Conservation (phyloP, 1,284 basidiomycete species). For the Trichosporon faecale region DNA sequence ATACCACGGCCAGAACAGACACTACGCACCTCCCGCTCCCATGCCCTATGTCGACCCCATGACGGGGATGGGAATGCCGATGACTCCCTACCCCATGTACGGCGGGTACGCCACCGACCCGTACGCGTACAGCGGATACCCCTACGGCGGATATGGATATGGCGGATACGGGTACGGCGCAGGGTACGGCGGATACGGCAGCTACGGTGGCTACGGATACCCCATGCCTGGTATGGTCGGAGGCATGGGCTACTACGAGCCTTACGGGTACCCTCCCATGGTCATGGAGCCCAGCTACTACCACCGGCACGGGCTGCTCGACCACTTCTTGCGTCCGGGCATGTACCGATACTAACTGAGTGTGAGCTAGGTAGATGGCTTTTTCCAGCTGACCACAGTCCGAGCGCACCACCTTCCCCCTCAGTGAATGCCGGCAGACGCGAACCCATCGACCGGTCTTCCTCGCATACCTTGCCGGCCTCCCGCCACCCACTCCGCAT, state of each 20-base stretch:
- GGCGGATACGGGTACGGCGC: background rate
- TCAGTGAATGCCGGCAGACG: too few relatives aligned
- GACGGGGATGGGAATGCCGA: conserved; percentile 1
- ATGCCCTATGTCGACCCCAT: conserved; percentile 7
- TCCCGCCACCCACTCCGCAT: background rate
- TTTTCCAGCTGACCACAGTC: background rate
- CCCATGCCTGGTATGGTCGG: background rate
- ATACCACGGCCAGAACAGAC: too few relatives aligned
- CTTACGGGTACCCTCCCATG: conserved; percentile 1
- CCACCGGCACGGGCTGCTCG: background rate
- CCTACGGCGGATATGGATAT: background rate
- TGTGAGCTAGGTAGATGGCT: background rate
- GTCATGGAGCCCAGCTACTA: conserved; percentile 7
- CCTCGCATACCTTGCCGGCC: background rate
- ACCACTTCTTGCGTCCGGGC: conserved; percentile 6
- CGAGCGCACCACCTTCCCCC: too few relatives aligned
- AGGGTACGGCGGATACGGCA: background rate
- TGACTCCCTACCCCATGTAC: conserved; percentile 5
- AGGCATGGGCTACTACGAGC: conserved; percentile 6
- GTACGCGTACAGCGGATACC: background rate
- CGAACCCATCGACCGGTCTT: background rate
- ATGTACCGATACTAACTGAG: background rate
- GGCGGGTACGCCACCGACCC: background rate
- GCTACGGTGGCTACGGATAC: conserved; percentile 2
- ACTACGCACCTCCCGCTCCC: background rate